Base-by-base conservation (phyloP, 371 early-diverging fungal genomes). In the Lichtheimia corymbifera region DNA sequence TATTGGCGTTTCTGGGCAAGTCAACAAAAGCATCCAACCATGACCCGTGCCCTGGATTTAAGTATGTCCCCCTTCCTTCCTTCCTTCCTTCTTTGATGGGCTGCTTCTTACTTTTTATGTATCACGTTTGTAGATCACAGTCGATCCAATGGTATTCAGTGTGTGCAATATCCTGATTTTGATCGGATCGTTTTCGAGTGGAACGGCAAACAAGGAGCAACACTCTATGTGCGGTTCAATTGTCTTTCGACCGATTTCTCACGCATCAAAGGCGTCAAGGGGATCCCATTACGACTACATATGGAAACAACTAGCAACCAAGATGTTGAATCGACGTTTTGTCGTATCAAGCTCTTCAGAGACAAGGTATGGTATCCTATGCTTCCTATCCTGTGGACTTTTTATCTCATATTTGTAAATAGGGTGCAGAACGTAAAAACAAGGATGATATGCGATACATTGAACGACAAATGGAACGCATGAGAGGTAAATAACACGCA, bases 1-100 rank as follows among this genome's bases (percentile, higher is more conserved):
- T 88, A 88, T 60, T 92, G 93, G 93, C 80, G 79, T 53, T 89
- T 88, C 57, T 92, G 93, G 93, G 66, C 88, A 22, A 83, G 83
- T 45, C 92, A 92, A 54, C 91, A 91, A 64, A 64, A 64, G 22
- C 55, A 68, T 28, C 44, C 68, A 0, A 79, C 83, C 22, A 64
- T 68, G 4, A 80, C 80, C 35, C 81, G 83, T 49, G 81, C 83
- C 0, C 64, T 88, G 43, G 71, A 76, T 43, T 51, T 85, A 45
- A 70, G 77, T 70, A 84, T 74, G 57, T 50, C 41, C 18, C 54
- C 44, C 1, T 6, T 22, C 49, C 17, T 22, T 13, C 2, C 12
- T 40, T n/a, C 61, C 11, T 25, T 11, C 11, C n/a, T n/a, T n/a
- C n/a, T n/a, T n/a, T n/a, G n/a, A n/a, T n/a, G n/a, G n/a, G n/a